Evolutionary conservation across 371 early-diverging fungal genomes (phyloP).

Genomic region (Actinomortierella wolfii): DNA sequence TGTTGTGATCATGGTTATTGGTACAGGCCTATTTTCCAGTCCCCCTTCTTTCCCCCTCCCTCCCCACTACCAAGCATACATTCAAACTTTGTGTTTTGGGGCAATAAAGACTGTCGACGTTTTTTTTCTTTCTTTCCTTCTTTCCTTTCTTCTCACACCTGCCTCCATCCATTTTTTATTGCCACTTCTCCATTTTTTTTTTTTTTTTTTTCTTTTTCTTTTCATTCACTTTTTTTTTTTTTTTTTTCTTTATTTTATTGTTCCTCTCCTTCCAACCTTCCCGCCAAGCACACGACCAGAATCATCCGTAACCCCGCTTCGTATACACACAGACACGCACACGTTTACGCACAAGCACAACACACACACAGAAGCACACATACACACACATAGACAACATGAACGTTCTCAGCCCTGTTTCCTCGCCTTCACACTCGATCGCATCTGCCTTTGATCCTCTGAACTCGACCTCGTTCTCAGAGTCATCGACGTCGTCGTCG

Average conservation of each 20-base stretch:
- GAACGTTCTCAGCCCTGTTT: constrained; percentile 28
- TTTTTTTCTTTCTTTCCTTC: neutral
- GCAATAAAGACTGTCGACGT: constrained; percentile 1
- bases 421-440: constrained; percentile 16
- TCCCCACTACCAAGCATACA: neutral
- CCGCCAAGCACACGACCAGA: neutral
- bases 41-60: no score
- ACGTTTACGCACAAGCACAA: neutral
- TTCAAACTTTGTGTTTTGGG: neutral
- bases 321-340: constrained; percentile 2
- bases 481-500: neutral
- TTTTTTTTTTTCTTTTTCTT: neutral
- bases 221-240: neutral
- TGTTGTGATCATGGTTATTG: no score
- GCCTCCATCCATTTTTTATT: neutral
- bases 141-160: neutral
- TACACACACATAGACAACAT: constrained; percentile 4
- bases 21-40: no score
- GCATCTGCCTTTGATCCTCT: neutral
- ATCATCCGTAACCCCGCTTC: neutral
- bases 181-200: neutral
- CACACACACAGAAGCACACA: neutral
- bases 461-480: constrained; percentile 2
- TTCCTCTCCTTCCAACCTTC: neutral
- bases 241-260: neutral